These are phyloP conservation scores for Endothia cerciana DNA, from an alignment of 2,329 filamentous ascomycete genomes.

Conservation along the genomic window DNA sequence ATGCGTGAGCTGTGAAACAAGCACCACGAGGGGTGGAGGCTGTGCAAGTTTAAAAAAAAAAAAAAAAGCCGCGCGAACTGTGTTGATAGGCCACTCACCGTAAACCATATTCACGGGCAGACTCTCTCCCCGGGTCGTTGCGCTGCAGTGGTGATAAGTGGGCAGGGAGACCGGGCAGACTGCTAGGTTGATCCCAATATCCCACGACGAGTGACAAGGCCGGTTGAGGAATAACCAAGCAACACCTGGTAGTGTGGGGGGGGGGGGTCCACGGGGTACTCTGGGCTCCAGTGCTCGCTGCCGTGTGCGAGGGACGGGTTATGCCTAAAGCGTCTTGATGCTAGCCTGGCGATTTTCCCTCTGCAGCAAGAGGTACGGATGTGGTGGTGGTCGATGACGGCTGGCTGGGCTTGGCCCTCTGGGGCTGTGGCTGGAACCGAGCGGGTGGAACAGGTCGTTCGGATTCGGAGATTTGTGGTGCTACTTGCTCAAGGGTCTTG, in stretches of 20 bases:
- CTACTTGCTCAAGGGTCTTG: constrained; percentile 9
- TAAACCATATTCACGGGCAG: constrained; percentile 26
- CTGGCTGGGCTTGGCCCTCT: constrained; percentile 14
- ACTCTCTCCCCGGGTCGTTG: constrained; percentile 2
- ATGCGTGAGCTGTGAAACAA: background rate
- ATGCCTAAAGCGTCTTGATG: constrained; percentile 10
- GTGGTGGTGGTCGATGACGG: constrained; percentile 21
- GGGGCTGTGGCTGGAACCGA: constrained; percentile 22
- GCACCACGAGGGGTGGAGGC: constrained; percentile 3
- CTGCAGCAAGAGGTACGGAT: background rate
- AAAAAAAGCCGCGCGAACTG: background rate
- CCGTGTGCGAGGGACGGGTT: constrained; percentile 10
- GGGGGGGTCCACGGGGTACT: no score
- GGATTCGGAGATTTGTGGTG: constrained; percentile 7
- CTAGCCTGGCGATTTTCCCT: background rate
- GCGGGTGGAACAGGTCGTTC: constrained; percentile 20
- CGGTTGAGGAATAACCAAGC: background rate
- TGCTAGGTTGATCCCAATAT: constrained; percentile 23
- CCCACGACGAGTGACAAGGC: background rate
- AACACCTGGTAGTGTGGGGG: no score
- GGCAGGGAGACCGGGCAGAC: background rate
- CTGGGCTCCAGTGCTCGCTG: background rate
- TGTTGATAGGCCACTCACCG: constrained; percentile 17
- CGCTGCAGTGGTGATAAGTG: background rate
- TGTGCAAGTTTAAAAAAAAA: background rate